Evolutionary conservation across 2,329 filamentous ascomycete genomes (phyloP).

Genomic region (Stylonectria norvegica): DNA sequence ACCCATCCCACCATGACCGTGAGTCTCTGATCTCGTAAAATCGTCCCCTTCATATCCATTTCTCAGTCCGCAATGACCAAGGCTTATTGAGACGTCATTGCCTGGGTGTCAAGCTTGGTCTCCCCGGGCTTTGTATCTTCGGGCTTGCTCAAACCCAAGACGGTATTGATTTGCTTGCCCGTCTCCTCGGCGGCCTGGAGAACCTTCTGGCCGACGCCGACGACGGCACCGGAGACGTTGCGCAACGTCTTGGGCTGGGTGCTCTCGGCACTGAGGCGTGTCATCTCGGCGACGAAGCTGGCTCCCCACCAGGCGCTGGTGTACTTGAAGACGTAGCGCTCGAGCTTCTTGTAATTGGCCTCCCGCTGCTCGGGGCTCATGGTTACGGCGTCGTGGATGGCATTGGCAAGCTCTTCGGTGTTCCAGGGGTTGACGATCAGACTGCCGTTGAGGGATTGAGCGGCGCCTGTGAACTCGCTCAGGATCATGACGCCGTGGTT

Average conservation of each 20-base stretch:
- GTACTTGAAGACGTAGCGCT: conserved; percentile 96
- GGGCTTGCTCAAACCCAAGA: conserved; percentile 14
- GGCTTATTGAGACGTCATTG: conserved; percentile 13
- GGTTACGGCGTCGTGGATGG: conserved; percentile 93
- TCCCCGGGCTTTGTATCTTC: conserved; percentile 11
- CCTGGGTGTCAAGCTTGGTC: too few relatives aligned
- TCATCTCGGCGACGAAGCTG: conserved; percentile 84
- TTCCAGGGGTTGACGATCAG: conserved; percentile 99
- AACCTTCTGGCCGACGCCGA: conserved; percentile 30
- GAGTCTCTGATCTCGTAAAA: conserved; percentile 19
- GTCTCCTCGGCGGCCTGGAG: conserved; percentile 19
- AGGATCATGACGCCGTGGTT: conserved; percentile 92
- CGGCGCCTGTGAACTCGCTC: conserved; percentile 93
- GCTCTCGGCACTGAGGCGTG: conserved; percentile 43
- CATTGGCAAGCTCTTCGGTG: conserved; percentile 88
- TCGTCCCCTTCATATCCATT: conserved; percentile 4
- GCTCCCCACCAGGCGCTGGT: conserved; percentile 97
- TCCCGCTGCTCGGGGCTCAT: conserved; percentile 88
- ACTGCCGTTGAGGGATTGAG: conserved; percentile 89
- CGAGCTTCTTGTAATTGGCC: conserved; percentile 84
- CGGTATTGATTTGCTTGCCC: conserved; percentile 18
- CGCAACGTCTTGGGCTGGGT: conserved; percentile 39
- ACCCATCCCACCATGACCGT: background rate
- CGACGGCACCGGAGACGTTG: conserved; percentile 40
- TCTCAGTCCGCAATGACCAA: conserved; percentile 9